Evolutionary conservation across 306 rosid species (phyloP).

Genomic region (Cicer yamashitae): DNA sequence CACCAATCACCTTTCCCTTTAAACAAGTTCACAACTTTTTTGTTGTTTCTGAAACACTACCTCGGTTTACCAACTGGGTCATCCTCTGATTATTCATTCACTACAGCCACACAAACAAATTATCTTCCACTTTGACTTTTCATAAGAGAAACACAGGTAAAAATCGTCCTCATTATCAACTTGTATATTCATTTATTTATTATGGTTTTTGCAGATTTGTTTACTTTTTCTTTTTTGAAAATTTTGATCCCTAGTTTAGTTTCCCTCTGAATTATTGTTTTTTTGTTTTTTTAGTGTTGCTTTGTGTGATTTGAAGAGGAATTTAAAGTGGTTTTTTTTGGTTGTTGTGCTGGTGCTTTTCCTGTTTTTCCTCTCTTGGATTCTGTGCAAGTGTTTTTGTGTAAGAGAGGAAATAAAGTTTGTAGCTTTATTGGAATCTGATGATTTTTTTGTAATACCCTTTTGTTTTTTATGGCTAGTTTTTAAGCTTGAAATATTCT

Average conservation of each 20-base stretch:
- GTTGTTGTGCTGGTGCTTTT: slow-evolving; percentile 55
- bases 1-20: slow-evolving; percentile 22
- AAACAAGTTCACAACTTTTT: slow-evolving; percentile 45
- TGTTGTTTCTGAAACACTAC: slow-evolving; percentile 46
- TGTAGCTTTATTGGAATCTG: slow-evolving; percentile 68
- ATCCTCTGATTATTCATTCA: slow-evolving; percentile 48
- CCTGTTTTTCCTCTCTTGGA: slow-evolving; percentile 71
- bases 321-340: slow-evolving; percentile 50
- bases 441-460: slow-evolving; percentile 45
- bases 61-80: slow-evolving; percentile 59
- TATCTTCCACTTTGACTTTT: slow-evolving; percentile 62
- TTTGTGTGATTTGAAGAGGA: slow-evolving; percentile 43
- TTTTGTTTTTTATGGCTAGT: slow-evolving; percentile 40
- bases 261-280: not conserved
- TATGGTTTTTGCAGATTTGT: not conserved
- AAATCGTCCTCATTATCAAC: slow-evolving; percentile 33
- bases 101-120: slow-evolving; percentile 48
- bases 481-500: slow-evolving; percentile 45
- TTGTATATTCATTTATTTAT: not conserved
- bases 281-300: slow-evolving; percentile 46
- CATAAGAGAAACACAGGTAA: slow-evolving; percentile 17
- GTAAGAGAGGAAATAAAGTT: slow-evolving; percentile 45
- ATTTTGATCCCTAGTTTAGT: not conserved
- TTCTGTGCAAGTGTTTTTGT: slow-evolving; percentile 57
- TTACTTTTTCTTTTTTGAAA: not conserved